Base-by-base conservation (phyloP, 2,329 filamentous ascomycete species). In the Colletotrichum viniferum region DNA sequence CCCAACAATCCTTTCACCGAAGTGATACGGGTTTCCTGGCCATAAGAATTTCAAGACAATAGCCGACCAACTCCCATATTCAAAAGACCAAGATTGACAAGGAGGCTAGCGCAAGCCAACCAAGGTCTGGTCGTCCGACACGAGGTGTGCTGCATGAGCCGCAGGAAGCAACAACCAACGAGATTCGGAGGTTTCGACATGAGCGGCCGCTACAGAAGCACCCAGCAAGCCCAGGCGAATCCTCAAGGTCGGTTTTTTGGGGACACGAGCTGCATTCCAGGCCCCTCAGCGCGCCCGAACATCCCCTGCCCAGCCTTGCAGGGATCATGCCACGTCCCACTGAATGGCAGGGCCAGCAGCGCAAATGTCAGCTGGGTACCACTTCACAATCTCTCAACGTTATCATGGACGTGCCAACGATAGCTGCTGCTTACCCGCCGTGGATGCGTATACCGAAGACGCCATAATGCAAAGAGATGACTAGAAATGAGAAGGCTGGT, bases 71-170 rank as follows among this genome's bases (percentile, higher is more conserved):
- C 9, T 55, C 9, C 28, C 14, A 26, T n/a, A 12, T 56, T 7
- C 43, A 67, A 48, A 36, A 16, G n/a, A 30, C 16, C 26, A 21
- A 18, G 43, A 48, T 26, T 7, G 43, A 14, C 38, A 18, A 16
- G 52, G 26, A 14, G 13, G n/a, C 52, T 60, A 34, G 24, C 56
- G 69, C 69, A 21, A 43, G 32, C 26, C 24, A 58, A 38, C 68
- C 72, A 63, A 72, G 73, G 28, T 32, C 34, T 43, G 21, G 24
- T 34, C 26, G 26, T 34, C 26, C 43, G 38, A 75, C 58, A 75
- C 63, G 73, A 73, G 69, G 32, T 73, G 55, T 56, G 30, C 52
- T 75, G 63, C 55, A 75, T 32, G 21, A 32, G 28, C 56, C 21
- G 38, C 48, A 62, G 61, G 18, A 13, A 52, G 32, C 18, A 26